A percentile compares a stretch with the other conserved stretches of the same genome.
Evolutionary conservation across 371 early-diverging fungal species (phyloP).

Genomic region (Fennellomyces sp.): DNA sequence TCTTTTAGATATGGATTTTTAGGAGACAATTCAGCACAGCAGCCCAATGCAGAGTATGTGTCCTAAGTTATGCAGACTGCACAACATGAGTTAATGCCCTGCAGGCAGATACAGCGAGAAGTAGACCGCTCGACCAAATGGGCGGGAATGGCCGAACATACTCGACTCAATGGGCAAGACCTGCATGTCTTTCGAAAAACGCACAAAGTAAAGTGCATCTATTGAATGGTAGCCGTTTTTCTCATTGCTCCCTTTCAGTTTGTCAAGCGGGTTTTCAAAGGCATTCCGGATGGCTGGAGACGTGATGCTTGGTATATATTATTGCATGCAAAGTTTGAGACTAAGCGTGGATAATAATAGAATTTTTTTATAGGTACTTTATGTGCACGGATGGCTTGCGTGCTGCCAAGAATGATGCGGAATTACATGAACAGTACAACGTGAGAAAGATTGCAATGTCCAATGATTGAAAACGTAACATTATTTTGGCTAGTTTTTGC

Average conservation of each 20-base stretch:
- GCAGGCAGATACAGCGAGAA: slow-evolving; percentile 32
- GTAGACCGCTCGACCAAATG: slow-evolving; percentile 54
- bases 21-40: slow-evolving; percentile 14
- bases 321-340: neutral
- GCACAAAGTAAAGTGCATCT: slow-evolving; percentile 36
- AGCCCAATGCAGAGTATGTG: slow-evolving; percentile 17
- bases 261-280: slow-evolving; percentile 58
- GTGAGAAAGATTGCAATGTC: slow-evolving; percentile 6
- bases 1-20: slow-evolving; percentile 50
- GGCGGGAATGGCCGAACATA: slow-evolving; percentile 55
- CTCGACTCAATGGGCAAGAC: slow-evolving; percentile 32
- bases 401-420: slow-evolving; percentile 18
- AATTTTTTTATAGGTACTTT: slow-evolving; percentile 30
- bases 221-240: neutral
- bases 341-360: neutral
- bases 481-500: slow-evolving; percentile 12
- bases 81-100: neutral
- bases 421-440: slow-evolving; percentile 19
- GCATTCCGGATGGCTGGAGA: slow-evolving; percentile 71
- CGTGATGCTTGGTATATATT: slow-evolving; percentile 59
- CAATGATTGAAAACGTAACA: neutral
- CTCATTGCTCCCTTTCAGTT: slow-evolving; percentile 35
- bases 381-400: slow-evolving; percentile 32
- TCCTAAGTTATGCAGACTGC: neutral
- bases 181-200: slow-evolving; percentile 40